Conservation (phyloP, 1,139 yeast species). For the Protomyces inundatus region DNA sequence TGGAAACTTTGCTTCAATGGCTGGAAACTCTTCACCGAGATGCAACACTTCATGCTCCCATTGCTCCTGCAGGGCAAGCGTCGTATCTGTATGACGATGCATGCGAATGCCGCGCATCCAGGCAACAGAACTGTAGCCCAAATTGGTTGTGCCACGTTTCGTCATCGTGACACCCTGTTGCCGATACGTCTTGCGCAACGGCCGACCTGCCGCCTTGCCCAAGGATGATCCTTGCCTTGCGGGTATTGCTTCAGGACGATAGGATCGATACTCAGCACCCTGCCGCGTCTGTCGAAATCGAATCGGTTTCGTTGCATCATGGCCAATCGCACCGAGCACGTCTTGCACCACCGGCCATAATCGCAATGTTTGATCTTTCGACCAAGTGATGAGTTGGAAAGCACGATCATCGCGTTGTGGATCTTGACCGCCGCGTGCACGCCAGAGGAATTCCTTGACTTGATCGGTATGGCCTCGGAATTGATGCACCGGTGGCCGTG, state of each 20-base stretch:
- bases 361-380: constrained; percentile 76
- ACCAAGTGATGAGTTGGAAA: constrained; percentile 89
- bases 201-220: neutral
- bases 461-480: constrained; percentile 82
- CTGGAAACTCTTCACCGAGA: constrained; percentile 83
- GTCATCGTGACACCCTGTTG: constrained; percentile 15
- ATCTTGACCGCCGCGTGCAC: constrained; percentile 49
- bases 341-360: constrained; percentile 71
- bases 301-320: constrained; percentile 44
- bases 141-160: constrained; percentile 1
- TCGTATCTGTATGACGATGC: constrained; percentile 46
- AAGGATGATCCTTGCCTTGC: constrained; percentile 1
- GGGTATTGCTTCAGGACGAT: constrained; percentile 48
- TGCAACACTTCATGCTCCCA: neutral
- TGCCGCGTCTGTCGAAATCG: constrained; percentile 41
- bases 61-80: constrained; percentile 49
- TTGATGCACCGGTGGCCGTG: constrained; percentile 52
- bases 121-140: constrained; percentile 52
- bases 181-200: neutral
- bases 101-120: constrained; percentile 92
- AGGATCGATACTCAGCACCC: constrained; percentile 49
- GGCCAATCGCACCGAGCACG: constrained; percentile 56
- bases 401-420: constrained; percentile 61
- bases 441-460: constrained; percentile 82
- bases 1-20: constrained; percentile 86